Base-by-base conservation (phyloP, 306 rosid genomes). In the Hippophae gyantsensis region DNA sequence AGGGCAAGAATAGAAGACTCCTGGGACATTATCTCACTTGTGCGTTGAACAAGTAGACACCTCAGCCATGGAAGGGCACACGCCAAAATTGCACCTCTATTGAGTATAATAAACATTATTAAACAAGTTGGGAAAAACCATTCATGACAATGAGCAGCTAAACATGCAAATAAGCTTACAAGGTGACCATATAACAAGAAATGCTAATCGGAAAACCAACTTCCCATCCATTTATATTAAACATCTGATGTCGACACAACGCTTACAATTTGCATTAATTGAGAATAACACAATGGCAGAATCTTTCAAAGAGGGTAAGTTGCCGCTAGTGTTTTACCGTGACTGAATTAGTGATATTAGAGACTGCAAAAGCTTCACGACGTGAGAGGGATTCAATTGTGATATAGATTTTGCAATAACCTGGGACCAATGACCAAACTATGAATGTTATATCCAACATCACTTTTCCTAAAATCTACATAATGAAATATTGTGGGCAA, bases 31-130 rank as follows among this genome's bases (percentile, higher is more conserved):
- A 86, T 82, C 47, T 75, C 83, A 56, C 84, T 86, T 25, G 95
- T 75, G 65, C 86, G 97, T 54, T 82, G 84, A 56, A 89, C 80
- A 60, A 82, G 89, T 14, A 89, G 76, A 69, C 74, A 71, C 65
- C 79, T 79, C 44, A 86, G 71, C 95, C 95, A 86, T 41, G 93
- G 89, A 75, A 86, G 80, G 14, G 93, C 86, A 56, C 89, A 82
- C 32, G 74, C 86, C 82, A 89, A 76, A 73, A 84, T 77, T 59
- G 95, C 89, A 61, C 97, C 95, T 72, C 84, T 84, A 48, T 3
- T 2, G 13, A 67, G 23, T 23, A 12, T 42, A 61, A 48, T 32
- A 51, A 57, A 12, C 42, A 38, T 64, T 23, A 26, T 5, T 23
- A 13, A 8, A 46, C 18, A 47, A 47, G 12, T 43, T 60, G 32